Evolutionary conservation across 306 rosid species (phyloP).

Genomic region (Dalbergia oliveri): DNA sequence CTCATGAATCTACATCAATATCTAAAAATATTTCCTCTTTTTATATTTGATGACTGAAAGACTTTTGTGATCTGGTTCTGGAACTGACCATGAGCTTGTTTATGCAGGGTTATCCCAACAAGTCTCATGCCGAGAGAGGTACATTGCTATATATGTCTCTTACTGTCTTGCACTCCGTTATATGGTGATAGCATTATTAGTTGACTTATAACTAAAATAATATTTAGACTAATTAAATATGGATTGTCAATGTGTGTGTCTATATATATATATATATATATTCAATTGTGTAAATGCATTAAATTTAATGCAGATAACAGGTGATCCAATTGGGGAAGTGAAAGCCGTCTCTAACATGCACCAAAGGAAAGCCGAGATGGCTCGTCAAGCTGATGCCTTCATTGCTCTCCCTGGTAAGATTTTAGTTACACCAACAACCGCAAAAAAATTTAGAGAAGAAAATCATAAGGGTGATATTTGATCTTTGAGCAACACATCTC

Average conservation of each 20-base stretch:
- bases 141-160: not conserved
- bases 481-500: not conserved
- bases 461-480: not conserved
- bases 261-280: not conserved
- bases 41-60: not conserved
- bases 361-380: slow-evolving; percentile 88
- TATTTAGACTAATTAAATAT: not conserved
- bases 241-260: not conserved
- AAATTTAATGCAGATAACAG: slow-evolving; percentile 63
- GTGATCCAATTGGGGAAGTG: slow-evolving; percentile 77
- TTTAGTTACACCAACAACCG: not conserved
- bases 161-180: not conserved
- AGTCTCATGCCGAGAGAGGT: slow-evolving; percentile 82
- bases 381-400: slow-evolving; percentile 86
- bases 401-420: slow-evolving; percentile 77
- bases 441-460: not conserved
- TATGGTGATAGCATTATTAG: not conserved
- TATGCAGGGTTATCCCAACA: slow-evolving; percentile 76
- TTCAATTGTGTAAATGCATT: no score
- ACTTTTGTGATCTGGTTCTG: not conserved
- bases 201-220: not conserved
- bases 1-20: not conserved
- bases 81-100: slow-evolving; percentile 24
- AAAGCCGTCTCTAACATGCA: slow-evolving; percentile 82
- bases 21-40: not conserved